A percentile compares a stretch with the other conserved stretches of the same genome.
These are phyloP conservation scores for Ceriops zippeliana DNA, from an alignment of 345 rosid species.

Conservation along the genomic window DNA sequence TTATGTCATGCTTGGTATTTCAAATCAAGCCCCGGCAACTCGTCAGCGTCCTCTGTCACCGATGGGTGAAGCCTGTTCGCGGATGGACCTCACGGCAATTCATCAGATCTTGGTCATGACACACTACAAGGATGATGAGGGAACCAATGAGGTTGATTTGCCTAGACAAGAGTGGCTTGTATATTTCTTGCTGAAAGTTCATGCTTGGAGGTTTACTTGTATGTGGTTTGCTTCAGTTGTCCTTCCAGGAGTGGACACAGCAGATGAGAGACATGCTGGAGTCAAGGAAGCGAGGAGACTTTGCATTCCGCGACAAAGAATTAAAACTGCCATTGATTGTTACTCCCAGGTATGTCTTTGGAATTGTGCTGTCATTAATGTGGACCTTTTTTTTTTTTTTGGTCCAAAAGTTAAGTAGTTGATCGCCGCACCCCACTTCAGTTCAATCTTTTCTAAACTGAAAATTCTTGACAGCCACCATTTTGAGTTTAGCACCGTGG, in stretches of 20 bases:
- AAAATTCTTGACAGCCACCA: too few relatives aligned
- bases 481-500: too few relatives aligned
- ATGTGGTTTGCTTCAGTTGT: constrained; percentile 50
- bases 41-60: constrained; percentile 75
- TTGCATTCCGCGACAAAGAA: constrained; percentile 91
- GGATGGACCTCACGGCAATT: constrained; percentile 95
- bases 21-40: constrained; percentile 64
- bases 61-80: constrained; percentile 93
- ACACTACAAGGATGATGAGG: constrained; percentile 95
- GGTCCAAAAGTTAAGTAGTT: not conserved
- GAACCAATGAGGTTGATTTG: constrained; percentile 74
- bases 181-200: constrained; percentile 2
- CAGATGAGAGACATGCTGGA: constrained; percentile 97
- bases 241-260: constrained; percentile 98
- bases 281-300: constrained; percentile 89
- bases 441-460: too few relatives aligned
- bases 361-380: not conserved
- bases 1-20: constrained; percentile 74
- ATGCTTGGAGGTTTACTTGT: constrained; percentile 18
- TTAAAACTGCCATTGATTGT: constrained; percentile 82
- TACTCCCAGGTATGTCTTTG: constrained; percentile 71
- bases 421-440: not conserved
- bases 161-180: not conserved
- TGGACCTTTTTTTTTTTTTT: not conserved
- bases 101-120: constrained; percentile 81